phyloP scores from a whole-genome alignment of 768 basidiomycete genomes.

The Kwoniella sp. region DNA sequence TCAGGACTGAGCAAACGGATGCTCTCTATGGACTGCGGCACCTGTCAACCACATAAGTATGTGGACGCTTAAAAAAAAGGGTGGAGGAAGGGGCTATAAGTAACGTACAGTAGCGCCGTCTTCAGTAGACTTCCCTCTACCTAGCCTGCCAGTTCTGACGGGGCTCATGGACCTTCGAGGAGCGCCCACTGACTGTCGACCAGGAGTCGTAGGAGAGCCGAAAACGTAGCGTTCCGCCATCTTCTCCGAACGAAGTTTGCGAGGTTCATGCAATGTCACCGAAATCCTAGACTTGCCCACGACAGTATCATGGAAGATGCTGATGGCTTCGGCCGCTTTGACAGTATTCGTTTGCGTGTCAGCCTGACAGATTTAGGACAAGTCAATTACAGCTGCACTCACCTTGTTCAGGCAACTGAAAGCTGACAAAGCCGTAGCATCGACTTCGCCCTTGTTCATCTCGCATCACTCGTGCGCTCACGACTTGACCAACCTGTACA shows the following conservation, averaged over 20 bases:
- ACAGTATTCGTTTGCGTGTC: too few species aligned
- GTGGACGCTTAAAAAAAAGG: not conserved
- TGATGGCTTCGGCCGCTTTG: slow-evolving; percentile 37
- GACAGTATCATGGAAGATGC: slow-evolving; percentile 28
- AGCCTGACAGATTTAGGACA: too few species aligned
- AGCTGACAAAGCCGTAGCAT: slow-evolving; percentile 94
- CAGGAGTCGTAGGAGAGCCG: slow-evolving; percentile 12
- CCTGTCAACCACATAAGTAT: slow-evolving; percentile 6
- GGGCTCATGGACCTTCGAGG: slow-evolving; percentile 27
- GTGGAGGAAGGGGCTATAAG: too few species aligned
- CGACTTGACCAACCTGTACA: slow-evolving; percentile 38
- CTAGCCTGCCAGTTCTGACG: not conserved
- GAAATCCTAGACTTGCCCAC: slow-evolving; percentile 33
- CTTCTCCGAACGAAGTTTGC: slow-evolving; percentile 45
- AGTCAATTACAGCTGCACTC: slow-evolving; percentile 6
- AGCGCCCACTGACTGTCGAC: slow-evolving; percentile 1
- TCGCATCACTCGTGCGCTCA: slow-evolving; percentile 70
- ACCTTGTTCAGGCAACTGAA: slow-evolving; percentile 56
- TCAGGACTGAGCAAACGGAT: slow-evolving; percentile 31
- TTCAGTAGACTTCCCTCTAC: not conserved
- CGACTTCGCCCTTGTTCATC: slow-evolving; percentile 92
- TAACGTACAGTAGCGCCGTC: slow-evolving; percentile 5
- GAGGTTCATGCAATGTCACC: slow-evolving; percentile 45
- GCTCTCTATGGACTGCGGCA: slow-evolving; percentile 28
- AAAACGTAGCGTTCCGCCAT: slow-evolving; percentile 25